phyloP scores from a whole-genome alignment of 495 filamentous ascomycete species.

The Hyaloscypha variabilis region DNA sequence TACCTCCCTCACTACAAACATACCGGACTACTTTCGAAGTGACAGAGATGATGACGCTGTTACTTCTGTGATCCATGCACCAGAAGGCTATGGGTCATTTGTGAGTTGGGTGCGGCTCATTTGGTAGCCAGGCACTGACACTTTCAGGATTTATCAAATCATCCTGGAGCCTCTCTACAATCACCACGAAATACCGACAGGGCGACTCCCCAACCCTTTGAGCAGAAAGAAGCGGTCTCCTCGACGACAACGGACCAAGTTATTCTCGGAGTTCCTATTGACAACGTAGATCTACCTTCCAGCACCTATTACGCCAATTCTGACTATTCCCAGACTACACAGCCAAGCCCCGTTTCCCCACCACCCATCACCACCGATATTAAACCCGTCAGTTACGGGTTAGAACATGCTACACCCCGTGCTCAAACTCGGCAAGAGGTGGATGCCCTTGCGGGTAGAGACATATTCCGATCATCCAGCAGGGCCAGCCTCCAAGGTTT shows the following conservation, averaged over 20 bases:
- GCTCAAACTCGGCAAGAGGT: conserved; percentile 77
- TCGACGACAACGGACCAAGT: conserved; percentile 24
- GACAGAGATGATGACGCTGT: conserved; percentile 73
- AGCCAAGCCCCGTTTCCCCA: conserved; percentile 53
- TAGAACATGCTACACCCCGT: conserved; percentile 75
- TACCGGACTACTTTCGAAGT: conserved; percentile 53
- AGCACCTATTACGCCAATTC: conserved; percentile 21
- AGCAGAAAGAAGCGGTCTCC: conserved; percentile 25
- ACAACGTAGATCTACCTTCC: conserved; percentile 38
- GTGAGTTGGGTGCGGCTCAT: conserved; percentile 46
- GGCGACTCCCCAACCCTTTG: conserved; percentile 32
- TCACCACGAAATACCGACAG: conserved; percentile 25
- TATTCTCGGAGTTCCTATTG: conserved; percentile 33
- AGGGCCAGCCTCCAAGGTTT: conserved; percentile 75
- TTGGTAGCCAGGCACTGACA: conserved; percentile 26
- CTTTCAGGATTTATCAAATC: conserved; percentile 24
- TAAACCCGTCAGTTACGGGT: conserved; percentile 59
- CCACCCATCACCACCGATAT: conserved; percentile 73
- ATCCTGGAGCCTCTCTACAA: conserved; percentile 8
- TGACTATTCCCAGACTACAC: conserved; percentile 19
- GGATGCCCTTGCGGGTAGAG: conserved; percentile 53
- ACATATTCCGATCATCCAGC: conserved; percentile 46
- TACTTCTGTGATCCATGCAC: conserved; percentile 82
- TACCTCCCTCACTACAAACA: conserved; percentile 62
- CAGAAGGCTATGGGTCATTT: conserved; percentile 76